Conservation (phyloP, 345 rosid species). For the Citrus australasica region DNA sequence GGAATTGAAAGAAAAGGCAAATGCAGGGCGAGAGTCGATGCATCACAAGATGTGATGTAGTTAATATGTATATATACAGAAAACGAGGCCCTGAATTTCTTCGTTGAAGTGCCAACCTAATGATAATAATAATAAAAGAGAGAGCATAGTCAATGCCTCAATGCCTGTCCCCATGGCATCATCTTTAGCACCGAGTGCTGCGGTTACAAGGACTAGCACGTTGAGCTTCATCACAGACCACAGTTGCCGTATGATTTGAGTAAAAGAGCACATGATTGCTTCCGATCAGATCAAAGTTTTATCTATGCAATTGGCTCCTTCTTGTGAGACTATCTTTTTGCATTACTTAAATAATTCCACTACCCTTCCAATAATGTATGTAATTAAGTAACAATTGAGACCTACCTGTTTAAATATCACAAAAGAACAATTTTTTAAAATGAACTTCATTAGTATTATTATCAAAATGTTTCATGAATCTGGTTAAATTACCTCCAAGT, state of each 20-base stretch:
- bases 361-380: conserved; percentile 20
- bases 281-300: not conserved
- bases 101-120: too few species aligned
- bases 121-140: not conserved
- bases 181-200: not conserved
- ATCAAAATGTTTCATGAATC: too few species aligned
- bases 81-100: not conserved
- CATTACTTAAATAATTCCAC: not conserved
- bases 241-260: conserved; percentile 1
- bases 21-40: not conserved
- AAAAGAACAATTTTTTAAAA: not conserved
- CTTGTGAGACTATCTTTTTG: not conserved
- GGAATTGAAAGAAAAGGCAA: not conserved
- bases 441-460: not conserved
- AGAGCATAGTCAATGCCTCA: not conserved
- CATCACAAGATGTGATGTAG: not conserved
- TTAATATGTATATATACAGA: not conserved
- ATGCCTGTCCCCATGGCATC: conserved; percentile 23
- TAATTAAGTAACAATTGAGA: not conserved
- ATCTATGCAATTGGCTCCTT: too few species aligned
- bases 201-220: not conserved
- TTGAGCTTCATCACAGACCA: conserved; percentile 4
- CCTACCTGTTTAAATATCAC: not conserved
- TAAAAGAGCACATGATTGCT: not conserved
- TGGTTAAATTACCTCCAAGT: not conserved